These are phyloP conservation scores for Pseudogymnoascus sp. DNA, from an alignment of 2,329 filamentous ascomycete genomes.

Conservation along the genomic window DNA sequence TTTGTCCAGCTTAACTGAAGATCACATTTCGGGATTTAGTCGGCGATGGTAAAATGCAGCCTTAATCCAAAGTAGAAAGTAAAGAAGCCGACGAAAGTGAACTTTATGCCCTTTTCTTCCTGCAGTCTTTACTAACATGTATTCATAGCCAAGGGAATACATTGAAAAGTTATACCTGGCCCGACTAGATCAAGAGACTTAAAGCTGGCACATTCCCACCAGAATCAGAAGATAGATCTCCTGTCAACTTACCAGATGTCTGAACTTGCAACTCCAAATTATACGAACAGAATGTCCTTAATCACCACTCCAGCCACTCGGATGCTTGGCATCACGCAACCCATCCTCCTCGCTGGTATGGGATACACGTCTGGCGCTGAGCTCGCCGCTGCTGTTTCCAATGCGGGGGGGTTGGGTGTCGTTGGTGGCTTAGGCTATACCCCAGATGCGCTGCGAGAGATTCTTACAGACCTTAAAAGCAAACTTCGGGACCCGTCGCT, in stretches of 20 bases:
- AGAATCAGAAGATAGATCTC: neutral
- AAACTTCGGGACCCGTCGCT: conserved; percentile 78
- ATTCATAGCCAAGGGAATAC: neutral
- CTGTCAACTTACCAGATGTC: neutral
- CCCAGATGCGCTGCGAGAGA: conserved; percentile 91
- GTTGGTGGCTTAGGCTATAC: conserved; percentile 95
- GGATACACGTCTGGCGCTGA: conserved; percentile 96
- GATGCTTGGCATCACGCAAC: conserved; percentile 96
- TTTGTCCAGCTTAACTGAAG: neutral
- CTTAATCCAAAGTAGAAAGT: neutral
- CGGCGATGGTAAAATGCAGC: neutral
- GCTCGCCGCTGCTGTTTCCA: conserved; percentile 92
- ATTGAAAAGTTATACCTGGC: neutral
- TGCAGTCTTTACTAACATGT: neutral
- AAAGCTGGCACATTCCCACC: neutral
- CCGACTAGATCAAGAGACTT: neutral
- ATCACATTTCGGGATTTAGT: neutral
- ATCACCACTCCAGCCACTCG: conserved; percentile 90
- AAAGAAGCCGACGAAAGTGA: neutral
- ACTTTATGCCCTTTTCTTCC: neutral
- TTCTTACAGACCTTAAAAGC: conserved; percentile 91
- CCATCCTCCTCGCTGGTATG: conserved; percentile 93
- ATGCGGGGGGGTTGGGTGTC: conserved; percentile 92
- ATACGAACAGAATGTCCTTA: conserved; percentile 53
- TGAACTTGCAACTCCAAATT: neutral